Percentiles rank a stretch among this genome's conserved stretches.
phyloP scores from a whole-genome alignment of 345 rosid genomes.

The Cardamine occulta region DNA sequence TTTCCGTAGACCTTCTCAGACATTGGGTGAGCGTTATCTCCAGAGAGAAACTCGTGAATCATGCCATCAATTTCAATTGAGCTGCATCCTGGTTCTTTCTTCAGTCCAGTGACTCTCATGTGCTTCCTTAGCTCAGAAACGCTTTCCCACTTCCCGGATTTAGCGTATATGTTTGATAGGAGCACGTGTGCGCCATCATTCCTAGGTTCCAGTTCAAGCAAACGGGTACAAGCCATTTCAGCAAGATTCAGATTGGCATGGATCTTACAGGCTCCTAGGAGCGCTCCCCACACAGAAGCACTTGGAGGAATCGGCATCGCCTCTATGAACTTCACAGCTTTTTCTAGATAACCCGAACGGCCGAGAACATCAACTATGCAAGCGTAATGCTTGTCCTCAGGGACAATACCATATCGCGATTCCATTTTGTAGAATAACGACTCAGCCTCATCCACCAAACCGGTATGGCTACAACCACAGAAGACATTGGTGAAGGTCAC shows the following conservation, averaged over 20 bases:
- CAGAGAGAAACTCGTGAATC: conserved; percentile 67
- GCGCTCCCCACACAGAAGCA: conserved; percentile 69
- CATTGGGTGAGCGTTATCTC: conserved; percentile 61
- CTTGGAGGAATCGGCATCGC: conserved; percentile 65
- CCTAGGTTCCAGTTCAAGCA: conserved; percentile 65
- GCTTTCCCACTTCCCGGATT: conserved; percentile 61
- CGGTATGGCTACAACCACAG: conserved; percentile 74
- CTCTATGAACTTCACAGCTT: conserved; percentile 64
- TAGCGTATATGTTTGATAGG: conserved; percentile 71
- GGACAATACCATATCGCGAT: conserved; percentile 55
- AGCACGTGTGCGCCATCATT: conserved; percentile 70
- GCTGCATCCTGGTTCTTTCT: conserved; percentile 81
- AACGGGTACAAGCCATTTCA: conserved; percentile 55
- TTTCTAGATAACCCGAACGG: conserved; percentile 67
- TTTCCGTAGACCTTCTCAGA: conserved; percentile 56
- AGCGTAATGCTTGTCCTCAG: conserved; percentile 67
- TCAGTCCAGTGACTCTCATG: conserved; percentile 67
- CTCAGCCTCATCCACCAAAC: conserved; percentile 68
- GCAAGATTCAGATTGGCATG: conserved; percentile 67
- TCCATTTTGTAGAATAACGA: conserved; percentile 57
- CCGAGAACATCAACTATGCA: conserved; percentile 78
- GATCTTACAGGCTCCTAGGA: conserved; percentile 75
- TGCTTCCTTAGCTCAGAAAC: conserved; percentile 62
- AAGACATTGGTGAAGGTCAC: conserved; percentile 69
- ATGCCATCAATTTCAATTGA: conserved; percentile 67